These are phyloP conservation scores for Populus hybrid DNA, from an alignment of 441 rosid genomes.

Conservation along the genomic window DNA sequence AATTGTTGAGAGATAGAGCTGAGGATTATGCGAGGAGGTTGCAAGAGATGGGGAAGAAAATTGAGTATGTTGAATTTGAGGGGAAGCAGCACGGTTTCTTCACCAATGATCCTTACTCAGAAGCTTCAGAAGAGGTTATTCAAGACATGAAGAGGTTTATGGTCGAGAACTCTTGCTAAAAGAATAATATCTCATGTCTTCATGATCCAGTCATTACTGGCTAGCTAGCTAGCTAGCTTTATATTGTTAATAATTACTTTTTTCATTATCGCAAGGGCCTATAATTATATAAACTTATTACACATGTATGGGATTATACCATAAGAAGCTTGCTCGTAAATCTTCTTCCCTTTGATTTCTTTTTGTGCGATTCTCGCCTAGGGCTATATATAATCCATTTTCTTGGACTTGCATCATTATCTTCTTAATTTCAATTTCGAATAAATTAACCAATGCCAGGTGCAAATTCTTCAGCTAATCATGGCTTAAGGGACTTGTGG, in stretches of 20 bases:
- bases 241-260: too few species aligned
- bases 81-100: conserved; percentile 76
- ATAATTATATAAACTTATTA: too few species aligned
- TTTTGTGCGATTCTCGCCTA: background rate
- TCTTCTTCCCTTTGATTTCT: background rate
- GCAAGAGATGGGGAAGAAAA: conserved; percentile 47
- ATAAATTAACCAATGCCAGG: background rate
- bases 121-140: conserved; percentile 32
- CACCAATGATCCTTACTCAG: conserved; percentile 52
- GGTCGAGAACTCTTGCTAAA: conserved; percentile 19
- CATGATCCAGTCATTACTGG: background rate
- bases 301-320: background rate
- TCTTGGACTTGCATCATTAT: background rate
- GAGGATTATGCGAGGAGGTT: conserved; percentile 60
- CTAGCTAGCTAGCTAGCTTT: background rate
- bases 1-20: conserved; percentile 64
- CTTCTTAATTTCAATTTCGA: background rate
- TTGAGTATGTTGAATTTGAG: conserved; percentile 54
- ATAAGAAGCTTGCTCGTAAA: background rate
- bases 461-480: background rate
- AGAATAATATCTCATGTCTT: background rate
- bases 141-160: conserved; percentile 44
- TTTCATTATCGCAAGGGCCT: background rate
- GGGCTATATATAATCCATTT: background rate
- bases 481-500: background rate